Evolutionary conservation across 768 basidiomycete genomes (phyloP), one percentile per base, ranked within the genome.

Genomic region (Cyclocybe cylindracea): DNA sequence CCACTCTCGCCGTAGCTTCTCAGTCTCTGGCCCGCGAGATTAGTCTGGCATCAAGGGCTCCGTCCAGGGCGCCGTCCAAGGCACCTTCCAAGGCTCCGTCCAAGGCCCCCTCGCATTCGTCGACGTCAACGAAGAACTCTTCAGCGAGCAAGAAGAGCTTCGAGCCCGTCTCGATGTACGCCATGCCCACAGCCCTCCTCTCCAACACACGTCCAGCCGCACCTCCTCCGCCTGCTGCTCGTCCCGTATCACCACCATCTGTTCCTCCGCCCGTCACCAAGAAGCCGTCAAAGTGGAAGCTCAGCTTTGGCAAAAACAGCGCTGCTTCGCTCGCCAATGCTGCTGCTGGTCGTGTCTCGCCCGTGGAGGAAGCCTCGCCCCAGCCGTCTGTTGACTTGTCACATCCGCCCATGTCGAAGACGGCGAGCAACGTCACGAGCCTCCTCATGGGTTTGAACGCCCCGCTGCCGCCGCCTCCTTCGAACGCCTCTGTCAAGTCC

Each of bases 231-330:
- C 24, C 58, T 57, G 34, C 55, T 37, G 35, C 61, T 50, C 56
- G 48, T 18, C 39, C 61, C 18, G 59, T 61, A 14, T 44, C 61
- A 39, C 57, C 65, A 40, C 45, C 60, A 5, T 32, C 61, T 19
- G 51, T 70, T 0, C 54, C 73, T 10, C 55, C 68, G 6, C 71
- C 82, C 19, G 72, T 79, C 33, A 73, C 78, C 50, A 93, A 91
- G 77, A 93, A 93, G 75, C 76, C 88, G 47, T 91, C 87, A n/a
- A 91, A 85, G 63, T 87, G 93, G 90, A 90, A 87, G 70, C 76
- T 90, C 61, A 76, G 84, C 59, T 88, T 92, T 68, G 77, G 89
- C 55, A 85, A 83, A 72, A 74, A 70, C 62, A 78, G 66, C 58
- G 66, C 73, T 35, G 59, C 75, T 46, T 62, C 72, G 36, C 58